Conservation (phyloP, 2,329 filamentous ascomycete genomes). For the Albifimbria verrucaria region DNA sequence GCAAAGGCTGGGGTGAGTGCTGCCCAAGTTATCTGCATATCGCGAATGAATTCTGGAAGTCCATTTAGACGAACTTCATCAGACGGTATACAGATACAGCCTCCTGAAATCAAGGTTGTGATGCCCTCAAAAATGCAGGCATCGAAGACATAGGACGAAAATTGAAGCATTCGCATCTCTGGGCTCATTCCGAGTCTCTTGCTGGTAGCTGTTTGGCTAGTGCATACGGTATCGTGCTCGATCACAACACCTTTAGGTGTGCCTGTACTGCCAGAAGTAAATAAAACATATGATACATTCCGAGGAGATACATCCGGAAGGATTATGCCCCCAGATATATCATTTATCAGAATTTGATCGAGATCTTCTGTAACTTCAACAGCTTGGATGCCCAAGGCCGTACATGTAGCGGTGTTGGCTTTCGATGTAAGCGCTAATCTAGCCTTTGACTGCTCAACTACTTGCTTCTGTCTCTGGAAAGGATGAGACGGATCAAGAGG, state of each 20-base stretch:
- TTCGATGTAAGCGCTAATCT: no score
- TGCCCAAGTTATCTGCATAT: not conserved
- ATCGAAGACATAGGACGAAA: not conserved
- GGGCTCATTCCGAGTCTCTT: conserved; percentile 3
- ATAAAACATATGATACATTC: conserved; percentile 14
- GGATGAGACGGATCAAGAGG: no score
- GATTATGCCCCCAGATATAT: no score
- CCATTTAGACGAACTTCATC: conserved; percentile 3
- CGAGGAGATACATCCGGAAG: no score
- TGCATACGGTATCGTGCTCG: conserved; percentile 12
- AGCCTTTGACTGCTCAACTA: no score
- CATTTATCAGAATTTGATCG: no score
- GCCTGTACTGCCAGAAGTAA: conserved; percentile 23
- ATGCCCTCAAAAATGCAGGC: conserved; percentile 5
- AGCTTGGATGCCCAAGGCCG: no score
- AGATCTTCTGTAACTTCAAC: no score
- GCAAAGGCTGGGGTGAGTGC: conserved; percentile 3
- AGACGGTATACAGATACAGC: conserved; percentile 5
- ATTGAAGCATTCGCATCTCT: conserved; percentile 8
- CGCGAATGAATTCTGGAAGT: conserved; percentile 3
- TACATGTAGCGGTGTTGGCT: no score
- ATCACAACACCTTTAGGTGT: conserved; percentile 19
- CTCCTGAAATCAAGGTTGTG: conserved; percentile 3
- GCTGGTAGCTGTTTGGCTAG: conserved; percentile 6
- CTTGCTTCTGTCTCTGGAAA: no score